These are phyloP conservation scores for Suillus brevipes DNA, from an alignment of 768 basidiomycete genomes.

Conservation along the genomic window DNA sequence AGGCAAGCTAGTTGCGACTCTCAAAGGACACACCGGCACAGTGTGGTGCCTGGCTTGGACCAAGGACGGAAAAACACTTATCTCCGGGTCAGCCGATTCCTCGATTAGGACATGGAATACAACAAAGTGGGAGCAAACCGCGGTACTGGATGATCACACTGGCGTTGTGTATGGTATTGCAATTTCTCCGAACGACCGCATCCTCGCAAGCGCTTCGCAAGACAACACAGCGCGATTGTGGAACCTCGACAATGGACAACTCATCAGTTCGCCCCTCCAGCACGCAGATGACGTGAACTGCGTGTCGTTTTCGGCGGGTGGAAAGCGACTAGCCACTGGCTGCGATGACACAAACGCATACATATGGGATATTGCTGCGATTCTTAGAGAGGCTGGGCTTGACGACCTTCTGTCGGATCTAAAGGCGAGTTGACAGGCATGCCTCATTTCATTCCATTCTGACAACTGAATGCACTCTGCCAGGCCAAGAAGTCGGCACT, in stretches of 20 bases:
- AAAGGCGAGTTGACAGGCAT: background rate
- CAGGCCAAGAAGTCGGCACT: background rate
- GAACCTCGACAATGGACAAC: background rate
- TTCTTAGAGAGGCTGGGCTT: background rate
- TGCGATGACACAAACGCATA: background rate
- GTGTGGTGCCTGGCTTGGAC: background rate
- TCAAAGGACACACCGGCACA: background rate
- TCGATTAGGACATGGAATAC: background rate
- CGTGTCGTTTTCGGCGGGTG: background rate
- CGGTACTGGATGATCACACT: background rate
- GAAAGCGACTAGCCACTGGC: background rate
- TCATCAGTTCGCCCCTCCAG: background rate
- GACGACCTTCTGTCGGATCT: background rate
- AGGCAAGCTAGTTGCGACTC: slow-evolving; percentile 4
- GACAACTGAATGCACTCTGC: background rate
- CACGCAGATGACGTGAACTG: rapidly evolving
- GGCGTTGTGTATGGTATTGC: rapidly evolving
- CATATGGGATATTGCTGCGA: background rate
- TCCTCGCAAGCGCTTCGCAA: background rate
- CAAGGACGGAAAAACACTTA: background rate
- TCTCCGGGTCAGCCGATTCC: background rate
- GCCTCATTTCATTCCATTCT: background rate
- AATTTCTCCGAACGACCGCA: background rate
- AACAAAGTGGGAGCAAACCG: background rate
- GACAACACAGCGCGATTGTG: background rate